Evolutionary conservation across 768 basidiomycete genomes (phyloP).

Genomic region (Russula foetens): DNA sequence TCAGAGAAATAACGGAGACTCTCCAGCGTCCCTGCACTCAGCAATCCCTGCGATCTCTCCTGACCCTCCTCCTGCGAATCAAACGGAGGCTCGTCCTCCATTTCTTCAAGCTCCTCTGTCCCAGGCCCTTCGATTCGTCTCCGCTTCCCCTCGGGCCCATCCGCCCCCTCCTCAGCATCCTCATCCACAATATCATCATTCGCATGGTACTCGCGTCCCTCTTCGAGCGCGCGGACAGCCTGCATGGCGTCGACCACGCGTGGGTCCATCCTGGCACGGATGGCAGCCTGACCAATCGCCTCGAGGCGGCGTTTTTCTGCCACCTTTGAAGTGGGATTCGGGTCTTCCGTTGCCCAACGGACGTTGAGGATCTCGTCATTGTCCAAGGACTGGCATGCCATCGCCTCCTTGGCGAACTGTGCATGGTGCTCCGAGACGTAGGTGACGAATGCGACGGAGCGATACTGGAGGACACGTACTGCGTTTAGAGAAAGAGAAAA

Average conservation of each 20-base stretch:
- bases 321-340: conserved; percentile 86
- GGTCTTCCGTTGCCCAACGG: conserved; percentile 98
- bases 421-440: conserved; percentile 81
- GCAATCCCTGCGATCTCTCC: conserved; percentile 43
- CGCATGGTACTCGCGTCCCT: conserved; percentile 39
- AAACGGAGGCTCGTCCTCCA: conserved; percentile 2
- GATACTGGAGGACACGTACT: conserved; percentile 90
- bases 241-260: conserved; percentile 85
- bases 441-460: conserved; percentile 95
- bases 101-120: background rate
- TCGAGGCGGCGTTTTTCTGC: conserved; percentile 79
- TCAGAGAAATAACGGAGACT: conserved; percentile 88
- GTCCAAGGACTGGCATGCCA: conserved; percentile 97
- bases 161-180: conserved; percentile 31
- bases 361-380: conserved; percentile 98
- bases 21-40: conserved; percentile 81
- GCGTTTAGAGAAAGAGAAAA: background rate
- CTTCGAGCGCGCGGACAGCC: conserved; percentile 80
- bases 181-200: conserved; percentile 23
- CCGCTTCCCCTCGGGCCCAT: conserved; percentile 30
- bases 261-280: conserved; percentile 78
- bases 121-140: conserved; percentile 29
- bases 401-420: conserved; percentile 96
- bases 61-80: conserved; percentile 5
- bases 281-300: conserved; percentile 79